Conservation (phyloP, 768 basidiomycete species). For the Daedalea quercina region DNA sequence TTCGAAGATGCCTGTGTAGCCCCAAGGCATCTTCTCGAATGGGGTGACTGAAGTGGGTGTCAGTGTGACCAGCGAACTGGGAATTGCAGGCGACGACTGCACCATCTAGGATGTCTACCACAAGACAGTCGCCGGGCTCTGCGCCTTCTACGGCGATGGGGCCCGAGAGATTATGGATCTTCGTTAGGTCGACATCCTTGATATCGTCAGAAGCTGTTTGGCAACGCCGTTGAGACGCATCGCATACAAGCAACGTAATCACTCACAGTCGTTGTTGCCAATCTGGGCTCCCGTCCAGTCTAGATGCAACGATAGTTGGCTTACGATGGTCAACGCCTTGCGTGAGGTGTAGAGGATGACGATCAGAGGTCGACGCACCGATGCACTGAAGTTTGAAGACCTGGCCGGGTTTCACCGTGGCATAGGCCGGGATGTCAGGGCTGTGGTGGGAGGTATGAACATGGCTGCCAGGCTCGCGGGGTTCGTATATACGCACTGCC, state of each 20-base stretch:
- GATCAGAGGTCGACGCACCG: constrained; percentile 31
- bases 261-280: constrained; percentile 65
- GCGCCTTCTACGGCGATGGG: constrained; percentile 71
- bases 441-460: no score
- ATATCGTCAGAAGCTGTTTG: constrained; percentile 57
- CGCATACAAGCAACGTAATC: not conserved
- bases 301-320: constrained; percentile 15
- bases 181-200: constrained; percentile 54
- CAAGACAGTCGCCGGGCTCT: constrained; percentile 72
- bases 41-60: constrained; percentile 39
- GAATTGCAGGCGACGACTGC: constrained; percentile 2
- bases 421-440: constrained; percentile 58
- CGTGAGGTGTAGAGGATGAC: not conserved
- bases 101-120: constrained; percentile 79
- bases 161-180: constrained; percentile 71
- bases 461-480: not conserved
- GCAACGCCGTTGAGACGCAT: not conserved
- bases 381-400: constrained; percentile 69
- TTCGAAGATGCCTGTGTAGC: constrained; percentile 75
- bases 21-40: constrained; percentile 77
- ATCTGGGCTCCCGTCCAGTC: constrained; percentile 81
- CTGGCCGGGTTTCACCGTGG: constrained; percentile 59
- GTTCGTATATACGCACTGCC: constrained; percentile 47
- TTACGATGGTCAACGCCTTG: not conserved
- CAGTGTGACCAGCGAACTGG: not conserved